Evolutionary conservation across 139 green algal species (phyloP), one percentile per base, ranked within the genome.

Genomic region (Coccomyxa sp.): DNA sequence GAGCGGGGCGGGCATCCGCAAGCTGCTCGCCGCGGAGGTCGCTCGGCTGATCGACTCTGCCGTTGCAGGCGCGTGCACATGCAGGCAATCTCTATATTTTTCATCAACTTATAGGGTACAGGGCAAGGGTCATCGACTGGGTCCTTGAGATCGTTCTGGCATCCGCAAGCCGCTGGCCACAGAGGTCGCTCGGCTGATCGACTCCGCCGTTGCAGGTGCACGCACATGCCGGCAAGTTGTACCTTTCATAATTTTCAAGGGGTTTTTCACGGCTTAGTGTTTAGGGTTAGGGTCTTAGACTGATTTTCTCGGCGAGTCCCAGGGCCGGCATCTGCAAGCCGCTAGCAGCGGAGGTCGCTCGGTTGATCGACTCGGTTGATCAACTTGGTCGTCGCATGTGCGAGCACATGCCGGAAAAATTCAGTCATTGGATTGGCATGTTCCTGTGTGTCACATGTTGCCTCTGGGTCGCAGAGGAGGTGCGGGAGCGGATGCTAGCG

Each of bases 111-210:
- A 67, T n/a, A n/a, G 12, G 74, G 18, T 51, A 51, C 13, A 77
- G 12, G 67, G 77, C 63, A n/a, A 66, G 28, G 30, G 79, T n/a
- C 60, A 32, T 89, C 0, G 90, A 95, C 75, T 98, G 92, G 92
- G 79, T 98, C 67, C 81, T 96, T 79, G 87, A 90, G 90, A 0
- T 78, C 67, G 0, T 0, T 78, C 67, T 0, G 80, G 82, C 14
- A 76, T 96, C 38, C 79, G 93, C 14, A 81, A 84, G 57, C 88
- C 87, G 15, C 76, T 97, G 31, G 91, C 89, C 27, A 79, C 71
- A 23, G 94, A 97, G 87, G 60, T 95, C 13, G 90, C 90, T 0
- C 86, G 88, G 7, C 90, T 97, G 76, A 63, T 97, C 15, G 94
- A 97, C 63, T 91, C 92, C 18, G 71, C 84, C 58, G 90, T 89